phyloP scores from a whole-genome alignment of 768 basidiomycete genomes.

The Strobilomyces confusus region DNA sequence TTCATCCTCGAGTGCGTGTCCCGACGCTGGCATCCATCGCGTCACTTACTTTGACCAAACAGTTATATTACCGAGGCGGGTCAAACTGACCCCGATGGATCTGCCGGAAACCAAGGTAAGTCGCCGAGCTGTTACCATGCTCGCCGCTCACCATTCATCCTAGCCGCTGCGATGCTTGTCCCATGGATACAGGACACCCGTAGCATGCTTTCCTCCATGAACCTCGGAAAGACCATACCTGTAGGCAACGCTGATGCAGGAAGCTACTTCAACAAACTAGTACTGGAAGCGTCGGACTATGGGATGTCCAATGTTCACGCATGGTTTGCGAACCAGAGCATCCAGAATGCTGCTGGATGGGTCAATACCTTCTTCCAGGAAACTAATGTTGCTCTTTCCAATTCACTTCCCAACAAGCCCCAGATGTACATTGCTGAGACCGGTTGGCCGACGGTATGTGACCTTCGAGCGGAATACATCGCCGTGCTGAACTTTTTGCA shows the following conservation, averaged over 20 bases:
- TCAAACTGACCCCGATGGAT: conserved; percentile 50
- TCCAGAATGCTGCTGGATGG: conserved; percentile 72
- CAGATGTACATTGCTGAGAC: conserved; percentile 93
- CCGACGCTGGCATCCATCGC: background rate
- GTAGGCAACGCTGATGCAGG: conserved; percentile 88
- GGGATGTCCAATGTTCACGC: conserved; percentile 91
- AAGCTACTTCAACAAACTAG: conserved; percentile 70
- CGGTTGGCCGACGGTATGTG: conserved; percentile 72
- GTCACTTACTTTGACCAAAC: conserved; percentile 4
- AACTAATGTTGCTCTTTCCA: conserved; percentile 58
- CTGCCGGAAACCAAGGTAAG: conserved; percentile 45
- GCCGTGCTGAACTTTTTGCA: background rate
- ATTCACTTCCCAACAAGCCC: conserved; percentile 62
- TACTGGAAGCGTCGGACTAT: conserved; percentile 63
- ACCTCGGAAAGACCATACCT: conserved; percentile 54
- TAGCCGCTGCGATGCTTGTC: conserved; percentile 61
- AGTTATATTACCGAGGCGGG: conserved; percentile 58
- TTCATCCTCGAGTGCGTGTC: conserved; percentile 69
- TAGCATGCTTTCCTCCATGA: conserved; percentile 49
- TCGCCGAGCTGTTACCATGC: background rate
- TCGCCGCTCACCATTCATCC: background rate
- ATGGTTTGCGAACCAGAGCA: conserved; percentile 84
- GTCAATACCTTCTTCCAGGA: conserved; percentile 72
- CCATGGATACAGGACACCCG: conserved; percentile 65
- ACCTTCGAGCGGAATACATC: background rate